phyloP scores from a whole-genome alignment of 2,329 filamentous ascomycete species.

The Phialophora chinensis region DNA sequence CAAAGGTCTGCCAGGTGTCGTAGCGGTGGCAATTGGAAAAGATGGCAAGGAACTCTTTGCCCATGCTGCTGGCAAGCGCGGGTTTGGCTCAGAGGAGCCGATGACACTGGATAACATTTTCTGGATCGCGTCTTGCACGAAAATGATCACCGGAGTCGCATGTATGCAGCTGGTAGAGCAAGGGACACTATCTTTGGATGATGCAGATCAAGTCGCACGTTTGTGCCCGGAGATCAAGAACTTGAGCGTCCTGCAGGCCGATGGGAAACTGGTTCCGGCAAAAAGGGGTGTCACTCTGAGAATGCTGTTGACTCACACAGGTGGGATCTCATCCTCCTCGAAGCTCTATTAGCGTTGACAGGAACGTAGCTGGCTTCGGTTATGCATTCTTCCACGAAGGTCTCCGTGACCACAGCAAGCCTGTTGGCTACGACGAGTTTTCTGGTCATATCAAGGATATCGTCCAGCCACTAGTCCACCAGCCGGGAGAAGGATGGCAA shows the following conservation, averaged over 20 bases:
- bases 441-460: slow-evolving; percentile 60
- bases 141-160: slow-evolving; percentile 59
- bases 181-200: slow-evolving; percentile 56
- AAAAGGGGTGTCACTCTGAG: slow-evolving; percentile 55
- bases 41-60: slow-evolving; percentile 39
- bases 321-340: slow-evolving; percentile 45
- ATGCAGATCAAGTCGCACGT: slow-evolving; percentile 53
- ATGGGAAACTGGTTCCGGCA: slow-evolving; percentile 44
- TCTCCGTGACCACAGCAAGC: slow-evolving; percentile 48
- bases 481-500: slow-evolving; percentile 68
- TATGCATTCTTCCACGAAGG: slow-evolving; percentile 56
- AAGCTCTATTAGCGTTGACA: slow-evolving; percentile 18
- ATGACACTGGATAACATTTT: slow-evolving; percentile 42
- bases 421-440: slow-evolving; percentile 64
- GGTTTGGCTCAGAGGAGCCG: slow-evolving; percentile 28
- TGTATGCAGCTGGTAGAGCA: slow-evolving; percentile 65
- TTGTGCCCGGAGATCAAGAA: slow-evolving; percentile 52
- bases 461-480: slow-evolving; percentile 62
- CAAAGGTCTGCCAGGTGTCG: slow-evolving; percentile 46
- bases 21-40: slow-evolving; percentile 38
- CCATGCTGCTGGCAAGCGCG: slow-evolving; percentile 40
- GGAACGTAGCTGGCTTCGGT: slow-evolving; percentile 45
- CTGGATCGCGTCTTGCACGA: slow-evolving; percentile 65
- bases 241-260: slow-evolving; percentile 52
- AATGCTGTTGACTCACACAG: slow-evolving; percentile 59